Base-by-base conservation (phyloP, 441 rosid species). In the Aquilaria agallochum region DNA sequence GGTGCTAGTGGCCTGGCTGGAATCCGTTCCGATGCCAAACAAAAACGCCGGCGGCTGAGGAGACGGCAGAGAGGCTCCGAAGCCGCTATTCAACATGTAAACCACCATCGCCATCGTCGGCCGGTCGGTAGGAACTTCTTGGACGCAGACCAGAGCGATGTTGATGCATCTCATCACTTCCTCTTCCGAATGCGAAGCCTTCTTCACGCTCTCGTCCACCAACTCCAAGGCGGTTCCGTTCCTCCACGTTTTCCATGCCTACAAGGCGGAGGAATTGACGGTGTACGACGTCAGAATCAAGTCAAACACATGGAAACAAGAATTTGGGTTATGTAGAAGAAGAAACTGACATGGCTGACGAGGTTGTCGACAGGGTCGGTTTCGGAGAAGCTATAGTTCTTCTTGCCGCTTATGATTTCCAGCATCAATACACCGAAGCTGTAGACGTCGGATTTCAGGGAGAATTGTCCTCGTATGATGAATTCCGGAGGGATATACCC, bases 401-500 rank as follows among this genome's bases (percentile, higher is more conserved):
- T 79, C 20, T 65, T 78, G 20, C 84, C 78, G 2, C 74, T 73
- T 59, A 84, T 52, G 40, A 74, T 76, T 70, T 81, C 89, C 13
- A 84, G 64, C 58, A 84, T 51, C 15, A 79, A 63, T 14, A 84
- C 75, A 30, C 81, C 84, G 1, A 82, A 79, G 61, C 83, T 77
- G 15, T 64, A 82, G 0, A 82, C 72, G 65, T 79, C 82, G 0
- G 77, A 79, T 47, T 77, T 82, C 32, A 65, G 53, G 0, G 79
- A 83, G 60, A 76, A 80, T 8, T 78, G 59, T 34, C 84, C 81
- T 0, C 72, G 65, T 73, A 75, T 69, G 15, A 71, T 83, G 64
- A 76, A 83, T 57, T 83, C 84, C 0, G 79, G 85, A 2, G 85
- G 59, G 80, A 83, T 78, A 49, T 80, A 83, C 27, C 86, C 88